Evolutionary conservation across 257 asterid genomes (phyloP).

Genomic region (Solanum medicagineum): DNA sequence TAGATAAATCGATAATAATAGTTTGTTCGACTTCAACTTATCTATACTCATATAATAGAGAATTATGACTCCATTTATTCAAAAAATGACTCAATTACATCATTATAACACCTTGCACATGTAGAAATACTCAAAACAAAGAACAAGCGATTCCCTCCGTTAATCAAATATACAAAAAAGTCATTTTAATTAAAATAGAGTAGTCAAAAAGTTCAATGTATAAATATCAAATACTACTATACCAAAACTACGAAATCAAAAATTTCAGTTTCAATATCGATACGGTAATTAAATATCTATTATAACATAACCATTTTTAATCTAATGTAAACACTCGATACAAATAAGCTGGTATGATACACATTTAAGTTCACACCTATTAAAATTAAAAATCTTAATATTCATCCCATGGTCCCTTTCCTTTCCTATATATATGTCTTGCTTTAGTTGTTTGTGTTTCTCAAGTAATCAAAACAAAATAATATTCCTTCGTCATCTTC

Average conservation of each 20-base stretch:
- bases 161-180: no score
- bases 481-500: neutral
- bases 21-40: no score
- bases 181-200: no score
- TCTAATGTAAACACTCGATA: neutral
- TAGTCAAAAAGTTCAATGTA: no score
- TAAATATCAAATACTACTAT: neutral
- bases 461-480: neutral
- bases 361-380: neutral
- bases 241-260: neutral
- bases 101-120: no score
- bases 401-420: neutral
- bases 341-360: neutral
- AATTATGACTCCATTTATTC: no score
- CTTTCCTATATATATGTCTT: neutral
- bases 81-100: no score
- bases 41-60: no score
- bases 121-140: no score
- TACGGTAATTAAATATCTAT: neutral
- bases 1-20: no score
- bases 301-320: neutral
- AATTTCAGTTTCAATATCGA: neutral
- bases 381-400: no score
- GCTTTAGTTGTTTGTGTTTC: neutral
- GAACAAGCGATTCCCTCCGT: no score